Conservation (phyloP, 2,329 filamentous ascomycete genomes). For the Fusarium sp. region DNA sequence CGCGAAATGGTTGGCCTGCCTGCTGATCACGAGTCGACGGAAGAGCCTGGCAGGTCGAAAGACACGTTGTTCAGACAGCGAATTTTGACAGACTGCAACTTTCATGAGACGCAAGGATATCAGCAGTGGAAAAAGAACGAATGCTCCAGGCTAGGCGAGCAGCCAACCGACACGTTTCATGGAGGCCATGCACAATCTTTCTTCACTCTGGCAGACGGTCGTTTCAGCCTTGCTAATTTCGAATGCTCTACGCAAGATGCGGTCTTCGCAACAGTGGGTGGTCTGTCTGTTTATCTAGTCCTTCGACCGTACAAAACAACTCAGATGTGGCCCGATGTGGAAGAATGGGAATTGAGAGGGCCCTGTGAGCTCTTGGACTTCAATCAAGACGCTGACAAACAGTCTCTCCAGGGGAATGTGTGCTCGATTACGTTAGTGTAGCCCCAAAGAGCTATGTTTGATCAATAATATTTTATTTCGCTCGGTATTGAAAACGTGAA, state of each 20-base stretch:
- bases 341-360: not conserved
- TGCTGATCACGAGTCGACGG: not conserved
- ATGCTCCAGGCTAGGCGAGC: not conserved
- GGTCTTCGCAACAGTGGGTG: not conserved
- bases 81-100: not conserved
- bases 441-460: no score
- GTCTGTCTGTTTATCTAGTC: not conserved
- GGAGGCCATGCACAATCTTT: not conserved
- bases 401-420: not conserved
- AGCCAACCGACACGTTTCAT: not conserved
- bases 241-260: not conserved
- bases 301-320: not conserved
- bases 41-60: not conserved
- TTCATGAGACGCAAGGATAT: not conserved
- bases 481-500: no score
- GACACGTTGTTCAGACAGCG: not conserved
- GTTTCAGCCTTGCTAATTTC: conserved; percentile 2
- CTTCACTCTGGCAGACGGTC: not conserved
- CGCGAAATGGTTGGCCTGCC: not conserved
- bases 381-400: not conserved
- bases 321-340: not conserved
- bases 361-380: conserved; percentile 1
- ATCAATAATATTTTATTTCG: no score
- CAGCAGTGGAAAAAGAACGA: not conserved
- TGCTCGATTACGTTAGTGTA: not conserved